phyloP scores from a whole-genome alignment of 2,329 filamentous ascomycete species.

The Talaromyces sp. region DNA sequence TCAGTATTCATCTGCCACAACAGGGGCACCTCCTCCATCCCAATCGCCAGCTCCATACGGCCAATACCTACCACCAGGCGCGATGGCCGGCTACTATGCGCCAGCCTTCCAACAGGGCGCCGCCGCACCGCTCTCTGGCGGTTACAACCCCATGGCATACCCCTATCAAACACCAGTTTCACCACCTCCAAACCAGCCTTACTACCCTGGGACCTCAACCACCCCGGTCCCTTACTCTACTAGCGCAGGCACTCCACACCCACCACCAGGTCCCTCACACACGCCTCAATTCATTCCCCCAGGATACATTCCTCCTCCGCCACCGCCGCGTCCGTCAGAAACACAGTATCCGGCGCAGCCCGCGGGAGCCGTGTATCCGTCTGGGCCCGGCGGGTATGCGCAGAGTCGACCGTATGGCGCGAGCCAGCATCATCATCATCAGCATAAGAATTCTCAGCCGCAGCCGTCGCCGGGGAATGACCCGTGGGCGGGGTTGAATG shows the following conservation, averaged over 20 bases:
- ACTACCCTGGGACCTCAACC: conserved; percentile 8
- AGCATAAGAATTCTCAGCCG: conserved; percentile 25
- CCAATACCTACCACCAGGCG: conserved; percentile 24
- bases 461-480: conserved; percentile 38
- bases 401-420: conserved; percentile 38
- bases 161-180: conserved; percentile 37
- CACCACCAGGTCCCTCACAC: conserved; percentile 27
- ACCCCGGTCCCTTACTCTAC: conserved; percentile 19
- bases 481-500: conserved; percentile 66
- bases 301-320: conserved; percentile 62
- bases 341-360: conserved; percentile 32
- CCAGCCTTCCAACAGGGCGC: conserved; percentile 38
- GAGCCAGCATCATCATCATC: conserved; percentile 26
- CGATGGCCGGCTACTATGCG: conserved; percentile 22
- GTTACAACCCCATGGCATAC: conserved; percentile 48
- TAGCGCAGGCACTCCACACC: conserved; percentile 19
- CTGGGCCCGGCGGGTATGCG: conserved; percentile 52
- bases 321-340: conserved; percentile 59
- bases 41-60: conserved; percentile 32
- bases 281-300: conserved; percentile 48
- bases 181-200: conserved; percentile 35
- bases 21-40: conserved; percentile 22
- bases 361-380: conserved; percentile 48
- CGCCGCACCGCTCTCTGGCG: conserved; percentile 35
- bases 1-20: conserved; percentile 24